Percentiles rank a stretch among this genome's conserved stretches.
phyloP scores from a whole-genome alignment of 345 rosid species.

The Camelina sativa region DNA sequence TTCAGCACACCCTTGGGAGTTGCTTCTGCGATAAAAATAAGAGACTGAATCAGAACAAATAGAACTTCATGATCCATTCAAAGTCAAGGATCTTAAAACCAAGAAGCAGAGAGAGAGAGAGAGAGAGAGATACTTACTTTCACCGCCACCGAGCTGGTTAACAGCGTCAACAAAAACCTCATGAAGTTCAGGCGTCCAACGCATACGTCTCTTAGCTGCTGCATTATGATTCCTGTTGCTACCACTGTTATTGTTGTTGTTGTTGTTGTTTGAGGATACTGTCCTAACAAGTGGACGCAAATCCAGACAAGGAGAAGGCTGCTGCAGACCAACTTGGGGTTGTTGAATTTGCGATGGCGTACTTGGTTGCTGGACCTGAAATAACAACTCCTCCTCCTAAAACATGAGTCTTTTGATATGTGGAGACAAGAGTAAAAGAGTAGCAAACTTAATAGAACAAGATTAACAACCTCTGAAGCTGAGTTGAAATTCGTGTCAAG shows the following conservation, averaged over 20 bases:
- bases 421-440: background rate
- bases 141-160: slow-evolving; percentile 82
- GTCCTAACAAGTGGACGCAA: slow-evolving; percentile 49
- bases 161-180: slow-evolving; percentile 94
- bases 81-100: background rate
- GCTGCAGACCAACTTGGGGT: slow-evolving; percentile 52
- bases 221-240: slow-evolving; percentile 48
- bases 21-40: slow-evolving; percentile 58
- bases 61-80: slow-evolving; percentile 14
- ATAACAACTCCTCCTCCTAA: slow-evolving; percentile 20
- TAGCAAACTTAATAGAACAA: slow-evolving; percentile 5
- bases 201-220: slow-evolving; percentile 82
- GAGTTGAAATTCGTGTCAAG: slow-evolving; percentile 52
- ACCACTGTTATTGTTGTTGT: slow-evolving; percentile 12
- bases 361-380: slow-evolving; percentile 54
- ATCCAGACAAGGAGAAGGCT: slow-evolving; percentile 58
- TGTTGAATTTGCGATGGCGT: slow-evolving; percentile 48
- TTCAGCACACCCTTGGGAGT: slow-evolving; percentile 95
- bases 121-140: slow-evolving; percentile 52
- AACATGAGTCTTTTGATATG: background rate
- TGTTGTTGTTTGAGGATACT: slow-evolving; percentile 50
- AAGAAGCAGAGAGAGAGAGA: slow-evolving; percentile 9
- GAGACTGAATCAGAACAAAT: slow-evolving; percentile 40
- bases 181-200: slow-evolving; percentile 94
- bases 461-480: slow-evolving; percentile 65